Base-by-base conservation (phyloP, 2,329 filamentous ascomycete genomes). In the Pseudomassariella vexata region DNA sequence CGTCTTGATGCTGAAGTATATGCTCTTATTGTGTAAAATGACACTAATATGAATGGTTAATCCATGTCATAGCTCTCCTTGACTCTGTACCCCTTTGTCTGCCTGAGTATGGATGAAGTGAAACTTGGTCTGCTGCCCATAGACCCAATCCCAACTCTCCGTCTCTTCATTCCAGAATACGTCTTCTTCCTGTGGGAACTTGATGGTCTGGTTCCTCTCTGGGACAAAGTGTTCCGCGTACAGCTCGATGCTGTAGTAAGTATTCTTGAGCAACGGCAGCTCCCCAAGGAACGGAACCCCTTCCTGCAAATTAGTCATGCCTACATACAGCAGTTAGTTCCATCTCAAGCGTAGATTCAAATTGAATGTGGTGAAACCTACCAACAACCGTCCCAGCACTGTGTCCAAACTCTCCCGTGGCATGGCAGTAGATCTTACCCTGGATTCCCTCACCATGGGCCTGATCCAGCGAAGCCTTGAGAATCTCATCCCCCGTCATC, bases 181-280 rank as follows among this genome's bases (percentile, higher is more conserved):
- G 40, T 70, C 66, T 39, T 70, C 68, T 38, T 71, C 67, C 22
- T 65, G 55, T 3, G 64, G 62, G 27, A 71, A 70, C n/a, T 53
- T 45, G 21, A 68, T 46, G 1, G 63, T 66, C 38, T 44, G 48
- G 35, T 68, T 66, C 16, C 47, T 44, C 44, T 70, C 66, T 0
- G 61, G 59, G 6, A 69, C 60, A 33, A 59, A 66, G 40, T 68
- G 60, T 45, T 65, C 59, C 3, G 64, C 67, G 31, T 55, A 57
- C n/a, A 71, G 56, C 48, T 71, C 66, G 32, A 70, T 56, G 47
- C 66, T 70, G 45, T 68, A 70, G 45, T 68, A 70, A 7, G 59
- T 68, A 24, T 63, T 49, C 29, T 60, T 49, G 23, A 70, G 42
- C 9, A 70, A 40, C 0, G 62, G 63, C 26, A 70, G 40, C 21